phyloP scores from a whole-genome alignment of 805 yeast genomes.

The Kluyveromyces wickerhamii region DNA sequence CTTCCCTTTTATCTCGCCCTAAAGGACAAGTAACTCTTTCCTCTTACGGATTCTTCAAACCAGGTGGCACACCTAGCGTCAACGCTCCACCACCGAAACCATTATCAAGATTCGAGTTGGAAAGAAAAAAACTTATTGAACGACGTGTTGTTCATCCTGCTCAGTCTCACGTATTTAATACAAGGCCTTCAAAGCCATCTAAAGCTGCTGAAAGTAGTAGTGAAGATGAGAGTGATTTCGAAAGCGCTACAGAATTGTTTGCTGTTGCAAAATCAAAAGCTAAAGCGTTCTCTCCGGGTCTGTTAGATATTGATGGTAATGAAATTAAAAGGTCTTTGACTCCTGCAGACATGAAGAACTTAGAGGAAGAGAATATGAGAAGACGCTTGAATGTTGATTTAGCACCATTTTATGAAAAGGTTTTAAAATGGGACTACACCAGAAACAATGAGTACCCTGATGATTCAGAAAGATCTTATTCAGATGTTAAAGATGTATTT shows the following conservation, averaged over 20 bases:
- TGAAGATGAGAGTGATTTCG: conserved; percentile 35
- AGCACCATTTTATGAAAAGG: conserved; percentile 59
- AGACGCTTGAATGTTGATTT: conserved; percentile 69
- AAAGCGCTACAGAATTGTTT: conserved; percentile 29
- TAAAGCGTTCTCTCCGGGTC: conserved; percentile 29
- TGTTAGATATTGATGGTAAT: conserved; percentile 39
- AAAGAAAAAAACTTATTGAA: conserved; percentile 27
- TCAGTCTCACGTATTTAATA: conserved; percentile 42
- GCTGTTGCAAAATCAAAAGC: conserved; percentile 26
- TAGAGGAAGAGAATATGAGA: conserved; percentile 72
- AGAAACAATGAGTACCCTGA: conserved; percentile 50
- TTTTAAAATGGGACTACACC: conserved; percentile 73
- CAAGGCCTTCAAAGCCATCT: conserved; percentile 25
- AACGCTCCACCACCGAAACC: conserved; percentile 25
- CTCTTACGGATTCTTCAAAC: conserved; percentile 32
- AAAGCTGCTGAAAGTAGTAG: conserved; percentile 30
- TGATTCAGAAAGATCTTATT: conserved; percentile 36
- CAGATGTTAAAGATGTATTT: conserved; percentile 49
- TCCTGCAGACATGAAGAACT: conserved; percentile 35
- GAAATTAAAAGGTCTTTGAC: conserved; percentile 30
- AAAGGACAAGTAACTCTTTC: conserved; percentile 32
- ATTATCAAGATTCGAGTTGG: conserved; percentile 31
- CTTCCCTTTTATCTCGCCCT: conserved; percentile 25
- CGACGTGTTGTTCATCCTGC: conserved; percentile 39
- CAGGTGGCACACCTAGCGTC: conserved; percentile 17